These are phyloP conservation scores for Raddia guianensis DNA, from an alignment of 176 grass and related monocot genomes.

Conservation along the genomic window DNA sequence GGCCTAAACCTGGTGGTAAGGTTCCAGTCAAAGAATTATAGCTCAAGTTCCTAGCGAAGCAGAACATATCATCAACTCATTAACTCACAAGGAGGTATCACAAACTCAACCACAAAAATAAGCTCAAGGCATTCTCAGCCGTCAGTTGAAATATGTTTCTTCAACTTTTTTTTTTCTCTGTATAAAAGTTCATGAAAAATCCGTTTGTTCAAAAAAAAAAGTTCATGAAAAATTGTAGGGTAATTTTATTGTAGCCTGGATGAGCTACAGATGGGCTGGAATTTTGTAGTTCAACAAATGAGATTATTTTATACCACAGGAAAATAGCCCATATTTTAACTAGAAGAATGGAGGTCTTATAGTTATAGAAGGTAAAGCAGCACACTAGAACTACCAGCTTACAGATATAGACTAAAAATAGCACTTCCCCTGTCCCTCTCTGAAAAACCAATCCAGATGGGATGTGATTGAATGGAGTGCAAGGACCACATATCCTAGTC, in stretches of 20 bases:
- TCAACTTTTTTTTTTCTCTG: neutral
- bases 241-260: neutral
- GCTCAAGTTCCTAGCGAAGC: constrained; percentile 82
- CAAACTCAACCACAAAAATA: constrained; percentile 10
- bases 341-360: neutral
- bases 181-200: neutral
- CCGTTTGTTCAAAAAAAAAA: too few relatives aligned
- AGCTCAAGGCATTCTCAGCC: neutral
- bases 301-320: neutral
- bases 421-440: neutral
- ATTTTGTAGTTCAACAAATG: neutral
- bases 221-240: neutral
- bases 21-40: constrained; percentile 88
- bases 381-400: neutral
- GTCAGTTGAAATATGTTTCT: neutral
- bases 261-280: neutral
- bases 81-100: neutral
- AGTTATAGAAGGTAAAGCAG: neutral
- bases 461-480: neutral
- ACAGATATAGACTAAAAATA: neutral
- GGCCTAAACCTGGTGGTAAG: constrained; percentile 80
- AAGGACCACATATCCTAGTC: neutral
- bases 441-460: neutral
- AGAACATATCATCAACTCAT: constrained; percentile 28
- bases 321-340: neutral